These are phyloP conservation scores for Scutellaria minor DNA, from an alignment of 257 asterid genomes.

Conservation along the genomic window DNA sequence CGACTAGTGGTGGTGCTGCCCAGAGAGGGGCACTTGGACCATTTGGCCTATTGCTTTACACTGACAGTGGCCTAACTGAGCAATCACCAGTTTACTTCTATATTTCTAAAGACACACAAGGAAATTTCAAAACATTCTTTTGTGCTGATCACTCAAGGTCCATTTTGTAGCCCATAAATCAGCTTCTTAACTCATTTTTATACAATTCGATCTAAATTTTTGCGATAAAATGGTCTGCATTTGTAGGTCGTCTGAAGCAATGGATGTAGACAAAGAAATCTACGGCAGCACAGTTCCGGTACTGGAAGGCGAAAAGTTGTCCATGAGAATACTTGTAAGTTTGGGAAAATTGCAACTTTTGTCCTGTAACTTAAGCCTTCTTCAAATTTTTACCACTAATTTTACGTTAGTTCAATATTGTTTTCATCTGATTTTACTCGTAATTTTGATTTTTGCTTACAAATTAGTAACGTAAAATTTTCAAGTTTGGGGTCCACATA, in stretches of 20 bases:
- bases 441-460: too few species aligned
- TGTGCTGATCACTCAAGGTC: conserved; percentile 75
- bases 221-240: background rate
- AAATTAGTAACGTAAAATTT: too few species aligned
- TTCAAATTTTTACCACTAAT: too few species aligned
- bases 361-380: conserved; percentile 20
- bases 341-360: background rate
- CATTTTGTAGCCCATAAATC: background rate
- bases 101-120: conserved; percentile 50
- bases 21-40: conserved; percentile 74
- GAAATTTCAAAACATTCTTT: conserved; percentile 54
- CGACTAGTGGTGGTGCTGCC: conserved; percentile 55
- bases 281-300: conserved; percentile 58
- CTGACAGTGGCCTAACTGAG: conserved; percentile 49
- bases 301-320: conserved; percentile 53
- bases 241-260: conserved; percentile 48
- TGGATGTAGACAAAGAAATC: conserved; percentile 50
- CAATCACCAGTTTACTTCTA: conserved; percentile 73
- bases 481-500: too few species aligned
- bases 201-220: too few species aligned
- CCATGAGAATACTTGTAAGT: conserved; percentile 48
- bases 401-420: too few species aligned
- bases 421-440: too few species aligned
- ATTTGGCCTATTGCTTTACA: conserved; percentile 57
- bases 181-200: background rate